phyloP scores from a whole-genome alignment of 2,329 filamentous ascomycete species.

The Clonostachys byssicola region DNA sequence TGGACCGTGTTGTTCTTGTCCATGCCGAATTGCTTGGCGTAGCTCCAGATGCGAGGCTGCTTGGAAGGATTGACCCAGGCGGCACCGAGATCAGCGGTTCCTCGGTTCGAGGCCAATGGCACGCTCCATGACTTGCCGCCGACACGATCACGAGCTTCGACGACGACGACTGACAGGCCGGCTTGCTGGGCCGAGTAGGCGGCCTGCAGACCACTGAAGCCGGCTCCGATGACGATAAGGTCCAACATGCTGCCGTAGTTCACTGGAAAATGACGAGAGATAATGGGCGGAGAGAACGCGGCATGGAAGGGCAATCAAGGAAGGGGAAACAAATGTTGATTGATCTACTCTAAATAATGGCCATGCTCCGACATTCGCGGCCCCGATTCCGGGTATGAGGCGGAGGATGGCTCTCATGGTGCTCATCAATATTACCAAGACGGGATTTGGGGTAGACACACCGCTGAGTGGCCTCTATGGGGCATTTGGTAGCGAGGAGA shows the following conservation, averaged over 20 bases:
- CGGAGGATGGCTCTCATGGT: too few species aligned
- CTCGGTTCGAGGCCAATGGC: conserved; percentile 5
- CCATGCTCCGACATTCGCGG: too few species aligned
- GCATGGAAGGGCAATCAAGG: too few species aligned
- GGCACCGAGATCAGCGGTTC: conserved; percentile 8
- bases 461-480: too few species aligned
- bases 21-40: conserved; percentile 17
- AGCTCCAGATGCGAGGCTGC: conserved; percentile 28
- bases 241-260: conserved; percentile 1
- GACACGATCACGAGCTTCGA: conserved; percentile 9
- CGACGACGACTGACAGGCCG: conserved; percentile 13
- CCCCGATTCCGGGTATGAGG: too few species aligned
- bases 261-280: too few species aligned
- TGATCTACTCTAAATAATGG: too few species aligned
- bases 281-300: too few species aligned
- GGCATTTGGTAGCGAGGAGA: too few species aligned
- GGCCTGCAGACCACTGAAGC: conserved; percentile 15
- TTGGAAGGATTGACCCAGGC: conserved; percentile 12
- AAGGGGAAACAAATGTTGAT: too few species aligned
- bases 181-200: conserved; percentile 11
- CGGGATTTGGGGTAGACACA: too few species aligned
- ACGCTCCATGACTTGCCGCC: conserved; percentile 8
- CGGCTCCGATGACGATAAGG: conserved; percentile 15
- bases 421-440: too few species aligned
- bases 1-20: conserved; percentile 14